Evolutionary conservation across 202 grass and related monocot species (phyloP), one percentile per base, ranked within the genome.

Genomic region (Brachypodium distachyon): DNA sequence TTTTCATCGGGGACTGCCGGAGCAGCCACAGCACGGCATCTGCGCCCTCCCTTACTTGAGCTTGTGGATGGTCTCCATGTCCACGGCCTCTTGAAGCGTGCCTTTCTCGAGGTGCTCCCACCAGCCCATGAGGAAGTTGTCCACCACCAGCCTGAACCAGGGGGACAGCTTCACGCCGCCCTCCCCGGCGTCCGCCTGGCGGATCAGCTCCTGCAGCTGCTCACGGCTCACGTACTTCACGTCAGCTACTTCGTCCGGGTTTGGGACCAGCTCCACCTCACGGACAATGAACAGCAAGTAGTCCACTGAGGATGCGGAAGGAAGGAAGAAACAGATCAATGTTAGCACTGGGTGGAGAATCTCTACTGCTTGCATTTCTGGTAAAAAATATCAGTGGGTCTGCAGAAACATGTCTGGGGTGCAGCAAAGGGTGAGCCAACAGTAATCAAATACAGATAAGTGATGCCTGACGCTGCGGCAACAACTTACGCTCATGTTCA

Each of bases 41-140:
- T 32, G 27, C 55, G 6, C 14, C 29, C 28, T 60, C 49, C 52
- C 58, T 70, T 71, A 98, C 78, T 83, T 88, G 42, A 96, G 87
- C 76, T 90, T 94, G 82, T 97, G 87, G 75, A 94, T 97, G 79
- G 86, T 92, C 64, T 97, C 70, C 94, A 97, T 92, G 43, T 94
- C 94, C 12, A 82, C 82, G 1, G 68, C 86, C 79, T 94, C 69
- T 14, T 47, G 4, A 32, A 97, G 87, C 2, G 91, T 94, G 60
- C 84, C 86, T 12, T 82, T 84, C 84, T 97, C 88, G 13, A 98
- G 70, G 29, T 90, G 89, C 27, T 92, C 91, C 96, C 96, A 98
- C 96, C 96, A 98, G 8, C 74, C 72, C 80, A 92, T 87, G 18
- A 95, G 89, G 33, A 98, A 95, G 86, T 95, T 92, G 53, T 98